phyloP scores from a whole-genome alignment of 768 basidiomycete genomes.

The Suillus decipiens region DNA sequence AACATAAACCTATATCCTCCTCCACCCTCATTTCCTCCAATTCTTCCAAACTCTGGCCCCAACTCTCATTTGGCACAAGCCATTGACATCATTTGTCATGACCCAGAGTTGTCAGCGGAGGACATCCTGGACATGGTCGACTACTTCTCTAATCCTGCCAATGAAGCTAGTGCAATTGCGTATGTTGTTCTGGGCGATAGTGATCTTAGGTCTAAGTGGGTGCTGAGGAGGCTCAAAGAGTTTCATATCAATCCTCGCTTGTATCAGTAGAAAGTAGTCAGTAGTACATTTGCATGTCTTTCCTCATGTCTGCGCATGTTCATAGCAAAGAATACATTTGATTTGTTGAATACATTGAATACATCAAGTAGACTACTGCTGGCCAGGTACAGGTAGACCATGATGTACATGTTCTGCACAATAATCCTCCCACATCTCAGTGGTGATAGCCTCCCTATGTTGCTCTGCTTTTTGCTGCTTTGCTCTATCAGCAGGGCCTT shows the following conservation, averaged over 20 bases:
- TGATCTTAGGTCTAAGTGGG: neutral
- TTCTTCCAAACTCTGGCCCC: neutral
- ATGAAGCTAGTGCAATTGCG: neutral
- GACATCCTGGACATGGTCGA: neutral
- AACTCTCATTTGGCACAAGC: neutral
- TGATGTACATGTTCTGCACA: neutral
- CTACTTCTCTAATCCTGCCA: neutral
- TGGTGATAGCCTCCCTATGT: no score
- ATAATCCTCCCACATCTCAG: no score
- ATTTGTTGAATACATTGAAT: slow-evolving; percentile 24
- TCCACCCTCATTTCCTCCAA: no score
- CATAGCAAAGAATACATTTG: slow-evolving; percentile 22
- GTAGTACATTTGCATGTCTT: no score
- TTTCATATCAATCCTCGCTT: neutral
- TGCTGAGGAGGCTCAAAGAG: slow-evolving; percentile 7
- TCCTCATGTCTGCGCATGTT: neutral
- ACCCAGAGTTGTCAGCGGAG: neutral
- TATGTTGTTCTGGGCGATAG: neutral
- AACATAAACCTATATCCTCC: no score
- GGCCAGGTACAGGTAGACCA: slow-evolving; percentile 21
- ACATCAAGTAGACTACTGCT: slow-evolving; percentile 8
- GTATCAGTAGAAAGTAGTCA: no score
- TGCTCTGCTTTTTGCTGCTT: no score
- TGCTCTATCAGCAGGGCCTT: no score
- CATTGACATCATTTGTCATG: neutral